Conservation (phyloP, 805 yeast genomes). For the Yamadazyma tumulicola region DNA sequence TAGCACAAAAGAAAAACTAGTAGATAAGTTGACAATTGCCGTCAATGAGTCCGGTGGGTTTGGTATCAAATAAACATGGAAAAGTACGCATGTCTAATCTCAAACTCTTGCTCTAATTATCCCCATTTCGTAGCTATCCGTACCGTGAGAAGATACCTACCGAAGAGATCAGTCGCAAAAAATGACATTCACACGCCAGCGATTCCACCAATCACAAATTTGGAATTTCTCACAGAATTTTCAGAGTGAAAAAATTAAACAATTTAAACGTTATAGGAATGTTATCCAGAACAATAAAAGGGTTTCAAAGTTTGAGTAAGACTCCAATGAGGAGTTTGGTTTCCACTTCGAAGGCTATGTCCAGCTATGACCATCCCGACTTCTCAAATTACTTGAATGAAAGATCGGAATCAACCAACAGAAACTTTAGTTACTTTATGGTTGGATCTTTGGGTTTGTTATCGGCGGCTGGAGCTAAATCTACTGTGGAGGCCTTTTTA, state of each 20-base stretch:
- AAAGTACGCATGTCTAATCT: no score
- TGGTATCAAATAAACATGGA: conserved; percentile 53
- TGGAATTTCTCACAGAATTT: conserved; percentile 4
- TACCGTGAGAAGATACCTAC: conserved; percentile 2
- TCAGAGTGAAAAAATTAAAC: no score
- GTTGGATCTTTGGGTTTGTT: conserved; percentile 92
- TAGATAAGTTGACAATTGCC: conserved; percentile 60
- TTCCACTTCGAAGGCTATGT: conserved; percentile 52
- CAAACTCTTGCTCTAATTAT: no score
- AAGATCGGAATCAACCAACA: conserved; percentile 60
- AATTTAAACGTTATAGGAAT: neutral
- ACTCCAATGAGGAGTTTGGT: no score
- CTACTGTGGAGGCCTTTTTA: conserved; percentile 91
- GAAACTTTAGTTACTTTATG: conserved; percentile 94
- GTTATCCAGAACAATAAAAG: conserved; percentile 4
- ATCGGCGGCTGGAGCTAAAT: conserved; percentile 91
- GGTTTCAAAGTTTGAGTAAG: no score
- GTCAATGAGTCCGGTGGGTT: conserved; percentile 82
- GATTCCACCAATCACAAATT: conserved; percentile 6
- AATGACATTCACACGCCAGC: no score
- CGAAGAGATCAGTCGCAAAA: no score
- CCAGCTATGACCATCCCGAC: conserved; percentile 89
- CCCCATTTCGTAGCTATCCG: conserved; percentile 14
- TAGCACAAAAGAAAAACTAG: conserved; percentile 48
- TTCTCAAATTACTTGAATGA: conserved; percentile 77